phyloP scores from a whole-genome alignment of 768 basidiomycete genomes.

The Auriscalpium vulgare region DNA sequence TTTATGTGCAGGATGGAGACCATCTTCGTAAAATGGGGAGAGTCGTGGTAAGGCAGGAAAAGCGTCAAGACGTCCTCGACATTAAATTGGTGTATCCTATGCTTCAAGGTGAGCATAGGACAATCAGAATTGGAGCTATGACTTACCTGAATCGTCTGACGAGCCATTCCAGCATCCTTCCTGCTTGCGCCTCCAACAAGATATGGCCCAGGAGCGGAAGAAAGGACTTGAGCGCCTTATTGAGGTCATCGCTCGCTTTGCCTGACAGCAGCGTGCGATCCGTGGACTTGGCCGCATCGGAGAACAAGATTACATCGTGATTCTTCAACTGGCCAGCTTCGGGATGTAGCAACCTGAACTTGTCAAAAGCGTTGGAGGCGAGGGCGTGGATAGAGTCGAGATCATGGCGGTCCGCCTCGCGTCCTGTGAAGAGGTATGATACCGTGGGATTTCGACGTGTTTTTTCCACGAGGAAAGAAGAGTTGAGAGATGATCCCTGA shows the following conservation, averaged over 20 bases:
- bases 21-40: slow-evolving; percentile 91
- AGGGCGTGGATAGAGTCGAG: slow-evolving; percentile 80
- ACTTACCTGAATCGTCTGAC: slow-evolving; percentile 84
- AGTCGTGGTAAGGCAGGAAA: slow-evolving; percentile 93
- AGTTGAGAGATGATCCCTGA: slow-evolving; percentile 71
- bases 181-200: slow-evolving; percentile 72
- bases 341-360: slow-evolving; percentile 57
- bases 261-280: slow-evolving; percentile 73
- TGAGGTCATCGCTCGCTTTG: slow-evolving; percentile 57
- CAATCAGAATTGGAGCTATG: background rate
- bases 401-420: slow-evolving; percentile 80
- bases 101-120: background rate
- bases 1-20: slow-evolving; percentile 75
- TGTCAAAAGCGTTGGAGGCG: slow-evolving; percentile 68
- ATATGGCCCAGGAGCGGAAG: slow-evolving; percentile 70
- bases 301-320: slow-evolving; percentile 72
- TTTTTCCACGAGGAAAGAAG: slow-evolving; percentile 57
- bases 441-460: slow-evolving; percentile 54
- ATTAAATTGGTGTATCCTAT: slow-evolving; percentile 90
- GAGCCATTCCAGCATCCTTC: slow-evolving; percentile 89
- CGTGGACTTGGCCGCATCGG: slow-evolving; percentile 60
- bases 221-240: slow-evolving; percentile 52
- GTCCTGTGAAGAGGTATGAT: slow-evolving; percentile 85
- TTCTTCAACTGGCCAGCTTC: slow-evolving; percentile 29
- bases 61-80: slow-evolving; percentile 65